Percentiles rank a stretch among this genome's conserved stretches.
Conservation (phyloP, 345 rosid species). For the Eucalyptus dawsonii region DNA sequence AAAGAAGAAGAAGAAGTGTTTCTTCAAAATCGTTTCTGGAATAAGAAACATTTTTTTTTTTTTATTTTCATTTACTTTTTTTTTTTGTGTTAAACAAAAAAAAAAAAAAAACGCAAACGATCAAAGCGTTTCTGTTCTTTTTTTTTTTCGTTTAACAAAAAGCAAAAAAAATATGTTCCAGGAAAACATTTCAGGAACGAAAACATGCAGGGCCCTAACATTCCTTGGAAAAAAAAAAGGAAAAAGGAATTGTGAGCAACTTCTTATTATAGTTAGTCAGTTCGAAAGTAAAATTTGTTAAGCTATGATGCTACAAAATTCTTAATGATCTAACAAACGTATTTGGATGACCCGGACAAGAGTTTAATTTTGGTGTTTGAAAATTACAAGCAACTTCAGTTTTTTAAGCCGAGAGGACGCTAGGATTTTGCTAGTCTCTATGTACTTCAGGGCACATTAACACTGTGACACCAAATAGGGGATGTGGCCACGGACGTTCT, state of each 20-base stretch:
- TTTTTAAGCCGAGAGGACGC: neutral
- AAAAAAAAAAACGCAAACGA: no score
- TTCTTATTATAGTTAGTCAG: neutral
- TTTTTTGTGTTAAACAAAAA: no score
- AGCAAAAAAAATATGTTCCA: no score
- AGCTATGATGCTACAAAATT: neutral
- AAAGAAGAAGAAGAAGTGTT: no score
- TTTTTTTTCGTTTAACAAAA: no score
- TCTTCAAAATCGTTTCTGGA: no score
- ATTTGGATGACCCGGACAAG: neutral
- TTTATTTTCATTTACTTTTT: no score
- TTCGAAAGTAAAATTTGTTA: no score
- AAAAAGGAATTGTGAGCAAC: neutral
- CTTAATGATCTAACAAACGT: neutral
- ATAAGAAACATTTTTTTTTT: no score
- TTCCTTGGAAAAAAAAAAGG: neutral
- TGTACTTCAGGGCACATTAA: neutral
- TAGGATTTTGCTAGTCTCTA: neutral
- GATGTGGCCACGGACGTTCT: accelerated
- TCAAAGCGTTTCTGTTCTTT: no score
- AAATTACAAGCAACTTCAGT: neutral
- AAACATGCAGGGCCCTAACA: no score
- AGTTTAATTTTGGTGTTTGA: neutral
- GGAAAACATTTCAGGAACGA: no score
- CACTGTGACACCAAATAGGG: neutral